Conservation (phyloP, 768 basidiomycete species). For the Boletus subcaerulescens region DNA sequence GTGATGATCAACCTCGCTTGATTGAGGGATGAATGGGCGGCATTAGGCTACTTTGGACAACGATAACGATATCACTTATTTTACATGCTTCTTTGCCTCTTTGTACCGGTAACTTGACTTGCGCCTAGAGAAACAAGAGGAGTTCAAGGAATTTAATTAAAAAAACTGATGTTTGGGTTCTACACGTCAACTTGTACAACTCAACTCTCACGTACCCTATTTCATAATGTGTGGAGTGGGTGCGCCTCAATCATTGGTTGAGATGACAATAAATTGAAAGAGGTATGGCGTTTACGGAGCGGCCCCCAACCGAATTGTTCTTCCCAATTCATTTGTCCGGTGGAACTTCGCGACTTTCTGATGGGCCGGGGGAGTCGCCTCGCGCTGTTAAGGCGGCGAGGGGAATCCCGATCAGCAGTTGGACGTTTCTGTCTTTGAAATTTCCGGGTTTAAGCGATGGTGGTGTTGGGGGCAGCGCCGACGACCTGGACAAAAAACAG, state of each 20-base stretch:
- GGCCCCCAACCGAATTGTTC: background rate
- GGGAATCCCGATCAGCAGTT: conserved; percentile 4
- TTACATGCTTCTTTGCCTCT: conserved; percentile 38
- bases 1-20: conserved; percentile 99
- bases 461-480: background rate
- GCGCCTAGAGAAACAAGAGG: background rate
- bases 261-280: background rate
- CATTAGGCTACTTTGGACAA: conserved; percentile 89
- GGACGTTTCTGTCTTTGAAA: background rate
- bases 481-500: background rate
- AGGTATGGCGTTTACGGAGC: conserved; percentile 28
- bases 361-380: conserved; percentile 8
- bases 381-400: conserved; percentile 3
- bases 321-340: conserved; percentile 2
- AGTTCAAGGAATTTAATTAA: background rate
- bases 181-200: conserved; percentile 32
- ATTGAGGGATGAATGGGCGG: conserved; percentile 76
- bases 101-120: background rate
- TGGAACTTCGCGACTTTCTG: conserved; percentile 15
- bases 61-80: conserved; percentile 92
- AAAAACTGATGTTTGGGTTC: background rate
- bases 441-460: background rate
- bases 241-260: conserved; percentile 79
- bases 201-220: conserved; percentile 48
- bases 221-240: conserved; percentile 88